phyloP scores from a whole-genome alignment of 2,329 filamentous ascomycete species.

The Cryphonectria japonica region DNA sequence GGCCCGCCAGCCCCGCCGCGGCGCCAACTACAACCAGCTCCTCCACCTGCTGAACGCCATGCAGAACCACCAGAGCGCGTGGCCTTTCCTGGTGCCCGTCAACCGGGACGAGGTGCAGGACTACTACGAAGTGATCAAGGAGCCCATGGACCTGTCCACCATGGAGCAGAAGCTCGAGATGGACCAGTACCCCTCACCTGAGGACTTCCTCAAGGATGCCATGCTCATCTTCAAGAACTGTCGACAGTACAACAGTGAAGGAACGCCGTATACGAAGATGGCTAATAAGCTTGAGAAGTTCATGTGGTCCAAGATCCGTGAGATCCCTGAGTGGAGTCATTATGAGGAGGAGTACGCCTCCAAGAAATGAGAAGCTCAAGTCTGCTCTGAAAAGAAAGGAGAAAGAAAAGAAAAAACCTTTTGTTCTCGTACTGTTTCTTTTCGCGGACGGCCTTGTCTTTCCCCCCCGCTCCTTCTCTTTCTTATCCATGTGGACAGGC shows the following conservation, averaged over 20 bases:
- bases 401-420: not conserved
- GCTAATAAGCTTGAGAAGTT: conserved; percentile 92
- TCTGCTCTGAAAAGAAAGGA: not conserved
- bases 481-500: not conserved
- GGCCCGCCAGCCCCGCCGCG: conserved; percentile 90
- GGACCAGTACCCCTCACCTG: conserved; percentile 86
- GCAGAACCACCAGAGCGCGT: conserved; percentile 89
- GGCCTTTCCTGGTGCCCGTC: conserved; percentile 93
- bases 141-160: conserved; percentile 94
- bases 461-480: not conserved
- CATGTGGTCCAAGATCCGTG: conserved; percentile 92
- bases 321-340: conserved; percentile 89
- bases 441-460: not conserved
- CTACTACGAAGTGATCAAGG: conserved; percentile 97
- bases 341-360: conserved; percentile 44
- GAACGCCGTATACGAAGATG: conserved; percentile 90
- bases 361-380: conserved; percentile 7
- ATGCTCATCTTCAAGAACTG: conserved; percentile 93
- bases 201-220: conserved; percentile 90
- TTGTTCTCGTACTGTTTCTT: not conserved
- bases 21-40: conserved; percentile 93
- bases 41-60: conserved; percentile 91
- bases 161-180: conserved; percentile 97
- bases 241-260: conserved; percentile 94
- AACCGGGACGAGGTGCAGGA: conserved; percentile 97